phyloP scores from a whole-genome alignment of 495 filamentous ascomycete species.

The Glonium stellatum region DNA sequence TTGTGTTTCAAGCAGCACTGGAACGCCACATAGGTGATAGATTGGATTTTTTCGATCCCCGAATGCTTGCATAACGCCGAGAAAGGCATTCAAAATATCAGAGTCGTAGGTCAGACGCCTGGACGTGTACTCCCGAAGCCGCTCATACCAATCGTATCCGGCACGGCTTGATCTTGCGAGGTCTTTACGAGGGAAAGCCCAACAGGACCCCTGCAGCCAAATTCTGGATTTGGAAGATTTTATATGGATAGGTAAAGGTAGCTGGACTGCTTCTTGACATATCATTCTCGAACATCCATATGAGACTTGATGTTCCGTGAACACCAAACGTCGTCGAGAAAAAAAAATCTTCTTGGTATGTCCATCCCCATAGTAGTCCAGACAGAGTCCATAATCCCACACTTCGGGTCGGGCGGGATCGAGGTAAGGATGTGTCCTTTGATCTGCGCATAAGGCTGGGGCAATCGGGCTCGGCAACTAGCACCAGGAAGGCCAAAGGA shows the following conservation, averaged over 20 bases:
- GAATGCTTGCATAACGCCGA: not conserved
- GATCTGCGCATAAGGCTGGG: not conserved
- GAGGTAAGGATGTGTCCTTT: not conserved
- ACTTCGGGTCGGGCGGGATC: not conserved
- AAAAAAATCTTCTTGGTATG: slow-evolving; percentile 10
- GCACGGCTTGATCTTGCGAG: no score
- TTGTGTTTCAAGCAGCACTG: not conserved
- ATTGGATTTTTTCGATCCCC: not conserved
- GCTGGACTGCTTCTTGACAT: not conserved
- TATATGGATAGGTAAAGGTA: not conserved
- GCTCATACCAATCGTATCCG: no score
- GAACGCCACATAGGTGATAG: not conserved
- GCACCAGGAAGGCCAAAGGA: not conserved
- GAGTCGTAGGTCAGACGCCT: not conserved
- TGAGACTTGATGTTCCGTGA: slow-evolving; percentile 7
- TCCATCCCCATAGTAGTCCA: slow-evolving; percentile 8
- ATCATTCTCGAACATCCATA: not conserved
- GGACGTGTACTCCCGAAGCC: not conserved
- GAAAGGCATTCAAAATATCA: slow-evolving; percentile 3
- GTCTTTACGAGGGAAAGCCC: no score
- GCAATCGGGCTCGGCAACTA: not conserved
- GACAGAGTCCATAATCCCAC: not conserved
- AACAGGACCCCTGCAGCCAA: not conserved
- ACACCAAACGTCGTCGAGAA: slow-evolving; percentile 2
- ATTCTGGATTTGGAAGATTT: not conserved